Evolutionary conservation across 169 alveolate genomes (phyloP).

Genomic region (Cryptosporidium parvum): DNA sequence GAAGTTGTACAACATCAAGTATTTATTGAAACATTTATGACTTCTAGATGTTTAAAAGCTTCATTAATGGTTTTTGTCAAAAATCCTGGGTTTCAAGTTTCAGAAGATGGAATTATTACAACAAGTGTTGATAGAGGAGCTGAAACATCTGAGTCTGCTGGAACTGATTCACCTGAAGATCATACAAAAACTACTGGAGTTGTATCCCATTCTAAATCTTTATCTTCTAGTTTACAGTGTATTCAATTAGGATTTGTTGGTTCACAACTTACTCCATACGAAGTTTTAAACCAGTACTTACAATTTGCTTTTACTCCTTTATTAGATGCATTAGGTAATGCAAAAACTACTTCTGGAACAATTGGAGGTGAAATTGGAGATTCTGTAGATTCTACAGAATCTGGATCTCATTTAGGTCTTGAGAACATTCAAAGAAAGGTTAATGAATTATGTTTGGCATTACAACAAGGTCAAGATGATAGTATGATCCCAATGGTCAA

Average conservation of each 20-base stretch:
- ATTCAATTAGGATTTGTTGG: slow-evolving; percentile 80
- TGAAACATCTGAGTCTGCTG: not conserved
- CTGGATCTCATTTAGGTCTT: slow-evolving; percentile 47
- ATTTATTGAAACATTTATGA: slow-evolving; percentile 64
- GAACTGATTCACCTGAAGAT: slow-evolving; percentile 21
- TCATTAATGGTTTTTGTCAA: slow-evolving; percentile 78
- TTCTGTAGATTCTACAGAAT: not conserved
- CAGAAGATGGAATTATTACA: slow-evolving; percentile 73
- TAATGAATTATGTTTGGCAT: slow-evolving; percentile 89
- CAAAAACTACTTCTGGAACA: slow-evolving; percentile 17
- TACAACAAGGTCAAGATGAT: slow-evolving; percentile 92
- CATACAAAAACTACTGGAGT: not conserved
- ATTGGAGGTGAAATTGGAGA: slow-evolving; percentile 36
- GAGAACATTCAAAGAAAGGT: slow-evolving; percentile 81
- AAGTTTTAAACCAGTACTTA: slow-evolving; percentile 78
- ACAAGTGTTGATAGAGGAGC: slow-evolving; percentile 64
- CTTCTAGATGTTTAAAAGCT: slow-evolving; percentile 68
- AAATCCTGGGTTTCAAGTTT: slow-evolving; percentile 78
- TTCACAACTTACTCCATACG: slow-evolving; percentile 75
- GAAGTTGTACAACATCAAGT: slow-evolving; percentile 45
- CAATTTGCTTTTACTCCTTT: slow-evolving; percentile 81
- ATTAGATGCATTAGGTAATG: slow-evolving; percentile 68
- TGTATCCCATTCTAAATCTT: slow-evolving; percentile 19
- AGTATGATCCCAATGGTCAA: slow-evolving; percentile 92
- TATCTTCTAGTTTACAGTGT: slow-evolving; percentile 59